phyloP scores from a whole-genome alignment of 495 filamentous ascomycete species.

The Monascus purpureus region DNA sequence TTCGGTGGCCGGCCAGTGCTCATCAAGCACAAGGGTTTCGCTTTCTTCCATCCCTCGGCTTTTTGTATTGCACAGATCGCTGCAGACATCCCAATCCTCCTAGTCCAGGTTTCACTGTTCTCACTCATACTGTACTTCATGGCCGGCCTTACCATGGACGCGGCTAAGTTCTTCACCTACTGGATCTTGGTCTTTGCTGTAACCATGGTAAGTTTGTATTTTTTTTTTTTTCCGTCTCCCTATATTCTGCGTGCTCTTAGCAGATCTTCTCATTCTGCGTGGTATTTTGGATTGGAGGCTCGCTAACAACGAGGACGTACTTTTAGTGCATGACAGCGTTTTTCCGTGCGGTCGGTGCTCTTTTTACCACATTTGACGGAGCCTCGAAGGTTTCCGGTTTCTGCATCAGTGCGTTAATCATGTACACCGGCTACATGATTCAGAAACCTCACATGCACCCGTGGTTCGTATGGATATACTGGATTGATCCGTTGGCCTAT shows the following conservation, averaged over 20 bases:
- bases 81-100: conserved; percentile 52
- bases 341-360: conserved; percentile 36
- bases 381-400: conserved; percentile 42
- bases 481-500: conserved; percentile 61
- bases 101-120: conserved; percentile 53
- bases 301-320: no score
- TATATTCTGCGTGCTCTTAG: no score
- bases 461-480: conserved; percentile 67
- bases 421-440: conserved; percentile 66
- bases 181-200: conserved; percentile 30
- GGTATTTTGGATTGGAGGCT: no score
- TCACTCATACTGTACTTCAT: conserved; percentile 64
- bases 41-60: conserved; percentile 61
- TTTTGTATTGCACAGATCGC: conserved; percentile 57
- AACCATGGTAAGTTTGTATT: conserved; percentile 17
- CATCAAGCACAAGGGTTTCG: conserved; percentile 63
- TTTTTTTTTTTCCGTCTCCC: no score
- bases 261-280: no score
- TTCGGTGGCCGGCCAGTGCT: conserved; percentile 57
- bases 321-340: conserved; percentile 36
- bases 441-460: conserved; percentile 51
- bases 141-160: conserved; percentile 33
- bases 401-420: conserved; percentile 25
- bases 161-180: conserved; percentile 39
- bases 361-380: conserved; percentile 35